Evolutionary conservation across 2,329 filamentous ascomycete genomes (phyloP), one percentile per base, ranked within the genome.

Genomic region (Aspergillus sp.): DNA sequence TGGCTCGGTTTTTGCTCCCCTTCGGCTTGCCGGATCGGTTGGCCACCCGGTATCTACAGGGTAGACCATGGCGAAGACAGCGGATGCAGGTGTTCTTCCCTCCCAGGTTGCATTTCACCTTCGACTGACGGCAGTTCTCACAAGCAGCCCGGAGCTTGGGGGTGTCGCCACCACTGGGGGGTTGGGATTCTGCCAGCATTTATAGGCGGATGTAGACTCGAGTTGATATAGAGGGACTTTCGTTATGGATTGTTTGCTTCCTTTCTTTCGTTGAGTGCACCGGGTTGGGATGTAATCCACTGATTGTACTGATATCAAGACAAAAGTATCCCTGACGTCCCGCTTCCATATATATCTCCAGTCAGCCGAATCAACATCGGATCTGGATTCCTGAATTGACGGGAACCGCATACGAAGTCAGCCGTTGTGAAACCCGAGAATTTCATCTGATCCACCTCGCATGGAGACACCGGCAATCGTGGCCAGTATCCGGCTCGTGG

Each of bases 21-120:
- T 72, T 72, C 13, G 70, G 70, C 52, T 72, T 72, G 6, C 70
- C 70, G 16, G 70, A 71, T 22, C 70, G 67, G 52, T 71, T 72
- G 43, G 70, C 70, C 48, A 69, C 65, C 33, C 69, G 65, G 51
- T 72, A 72, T 53, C 65, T 66, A 50, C 70, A 72, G 44, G 65
- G 63, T 42, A 72, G 53, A 8, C 69, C 69, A 54, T 72, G 68
- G 14, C 69, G 70, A 32, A 68, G 61, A 56, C 70, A 72, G 13
- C 70, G 68, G 36, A 66, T 65, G 57, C 70, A 72, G n/a, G 65
- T 61, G 42, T 64, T 64, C 46, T 70, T 69, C 42, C 67, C 66
- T 2, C 67, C 69, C 35, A 70, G 38, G 49, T 69, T 69, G 58
- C 70, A 72, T 58, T 72, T 72, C 41, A 72, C 70, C 51, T 72